Conservation (phyloP, 140 eudicot genomes). For the Erigeron philadelphicus region DNA sequence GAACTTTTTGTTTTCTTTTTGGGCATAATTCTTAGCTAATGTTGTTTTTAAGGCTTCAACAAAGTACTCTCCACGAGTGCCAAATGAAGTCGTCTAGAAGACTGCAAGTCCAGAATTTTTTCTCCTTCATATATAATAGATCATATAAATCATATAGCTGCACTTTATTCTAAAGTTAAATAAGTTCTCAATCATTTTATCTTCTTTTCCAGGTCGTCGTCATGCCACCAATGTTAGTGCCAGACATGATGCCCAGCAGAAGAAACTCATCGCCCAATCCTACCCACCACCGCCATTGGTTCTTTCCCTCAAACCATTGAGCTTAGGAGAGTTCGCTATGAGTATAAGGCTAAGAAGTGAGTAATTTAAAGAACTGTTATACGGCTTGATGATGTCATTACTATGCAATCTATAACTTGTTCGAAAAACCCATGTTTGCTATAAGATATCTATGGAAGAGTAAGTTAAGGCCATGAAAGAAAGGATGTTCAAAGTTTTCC, state of each 20-base stretch:
- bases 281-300: constrained; percentile 97
- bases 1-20: constrained; percentile 8
- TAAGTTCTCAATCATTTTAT: too few species aligned
- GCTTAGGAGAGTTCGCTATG: constrained; percentile 96
- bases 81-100: constrained; percentile 71
- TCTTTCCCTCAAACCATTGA: constrained; percentile 97
- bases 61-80: constrained; percentile 81
- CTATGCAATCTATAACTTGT: neutral
- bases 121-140: too few species aligned
- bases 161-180: too few species aligned
- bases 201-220: constrained; percentile 60
- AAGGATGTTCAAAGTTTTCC: constrained; percentile 69
- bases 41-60: constrained; percentile 85
- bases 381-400: neutral
- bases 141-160: too few species aligned
- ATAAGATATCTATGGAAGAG: constrained; percentile 76
- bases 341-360: constrained; percentile 91
- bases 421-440: constrained; percentile 5
- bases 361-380: constrained; percentile 12
- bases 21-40: constrained; percentile 73
- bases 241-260: constrained; percentile 79
- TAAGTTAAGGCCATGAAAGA: constrained; percentile 75
- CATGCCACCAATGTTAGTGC: constrained; percentile 85
- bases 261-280: constrained; percentile 88
- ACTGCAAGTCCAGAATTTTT: constrained; percentile 45